Evolutionary conservation across 768 basidiomycete genomes (phyloP).

Genomic region (Guyanaporus albipodus): DNA sequence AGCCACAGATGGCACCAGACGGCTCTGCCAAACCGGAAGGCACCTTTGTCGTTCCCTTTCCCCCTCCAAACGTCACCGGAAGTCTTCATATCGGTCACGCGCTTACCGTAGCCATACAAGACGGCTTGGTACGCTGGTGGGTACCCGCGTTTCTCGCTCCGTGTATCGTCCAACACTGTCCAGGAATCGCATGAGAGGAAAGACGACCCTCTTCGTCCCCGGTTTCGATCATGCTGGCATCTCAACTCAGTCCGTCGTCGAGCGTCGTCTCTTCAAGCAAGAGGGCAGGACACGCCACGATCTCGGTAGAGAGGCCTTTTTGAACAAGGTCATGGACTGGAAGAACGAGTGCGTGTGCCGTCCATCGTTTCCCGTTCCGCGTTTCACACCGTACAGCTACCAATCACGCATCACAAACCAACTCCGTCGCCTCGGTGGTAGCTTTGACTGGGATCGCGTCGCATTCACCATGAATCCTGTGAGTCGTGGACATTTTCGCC

Average conservation of each 20-base stretch:
- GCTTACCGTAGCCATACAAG: constrained; percentile 88
- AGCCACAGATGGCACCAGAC: constrained; percentile 58
- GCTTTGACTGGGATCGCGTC: constrained; percentile 90
- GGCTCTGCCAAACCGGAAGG: constrained; percentile 61
- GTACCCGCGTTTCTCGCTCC: constrained; percentile 21
- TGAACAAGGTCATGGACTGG: constrained; percentile 92
- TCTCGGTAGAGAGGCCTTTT: constrained; percentile 88
- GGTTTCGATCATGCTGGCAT: constrained; percentile 99
- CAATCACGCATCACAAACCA: constrained; percentile 91
- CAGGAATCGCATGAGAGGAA: constrained; percentile 96
- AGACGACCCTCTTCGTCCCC: constrained; percentile 83
- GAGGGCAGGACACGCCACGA: constrained; percentile 85
- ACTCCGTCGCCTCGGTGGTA: constrained; percentile 82
- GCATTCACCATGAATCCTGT: constrained; percentile 97
- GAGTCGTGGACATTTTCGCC: constrained; percentile 12
- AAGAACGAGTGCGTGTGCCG: constrained; percentile 80
- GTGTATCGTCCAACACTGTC: neutral
- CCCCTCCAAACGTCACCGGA: constrained; percentile 97
- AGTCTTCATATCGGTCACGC: constrained; percentile 94
- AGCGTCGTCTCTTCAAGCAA: constrained; percentile 83
- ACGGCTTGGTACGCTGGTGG: constrained; percentile 83
- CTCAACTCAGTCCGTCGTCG: constrained; percentile 96
- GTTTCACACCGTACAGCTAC: constrained; percentile 51
- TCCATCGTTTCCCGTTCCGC: neutral
- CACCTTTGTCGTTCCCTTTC: constrained; percentile 80